Evolutionary conservation across 441 rosid species (phyloP), one percentile per base, ranked within the genome.

Genomic region (Erysimum pusillum): DNA sequence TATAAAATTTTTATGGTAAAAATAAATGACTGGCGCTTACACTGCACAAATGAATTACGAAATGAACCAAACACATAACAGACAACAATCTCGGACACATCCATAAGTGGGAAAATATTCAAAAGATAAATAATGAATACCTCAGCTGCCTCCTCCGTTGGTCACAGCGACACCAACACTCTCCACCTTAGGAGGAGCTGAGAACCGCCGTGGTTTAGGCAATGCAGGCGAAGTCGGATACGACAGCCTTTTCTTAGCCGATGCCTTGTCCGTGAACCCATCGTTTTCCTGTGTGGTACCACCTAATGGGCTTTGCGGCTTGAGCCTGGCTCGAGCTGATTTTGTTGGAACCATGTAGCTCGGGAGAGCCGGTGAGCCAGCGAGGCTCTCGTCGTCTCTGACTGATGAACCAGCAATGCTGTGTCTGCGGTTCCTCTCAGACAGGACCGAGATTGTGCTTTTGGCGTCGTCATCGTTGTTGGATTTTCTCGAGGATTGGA

Each of bases 121-220:
- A 53, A 14, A 2, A 7, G n/a, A 34, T 4, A 25, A 69, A 9
- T 7, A 31, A 46, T 36, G 36, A n/a, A 71, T 71, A 75, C 74
- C 80, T 80, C 83, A 78, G 72, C 76, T 71, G 67, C 53, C 56
- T 31, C 32, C 86, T 77, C 87, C 86, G 61, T 69, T 86, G 14
- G 68, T 59, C 75, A 80, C 69, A 10, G 79, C 76, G 63, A 59
- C 12, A 76, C 61, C 18, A 79, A 79, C 83, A 76, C 69, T 78
- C 60, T 90, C 90, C 73, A 90, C 67, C 87, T 90, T 95, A 1
- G 91, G 86, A 2, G 89, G 92, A 41, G 83, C 91, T 2, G 94
- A 83, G 31, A 80, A 83, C 74, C 92, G 80, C 81, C 94, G 76
- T 0, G 84, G 87, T 82, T 76, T 83, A 48, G 87, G 85, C 57